Conservation (phyloP, 2,329 filamentous ascomycete species). For the Cryoendolithus antarcticus region DNA sequence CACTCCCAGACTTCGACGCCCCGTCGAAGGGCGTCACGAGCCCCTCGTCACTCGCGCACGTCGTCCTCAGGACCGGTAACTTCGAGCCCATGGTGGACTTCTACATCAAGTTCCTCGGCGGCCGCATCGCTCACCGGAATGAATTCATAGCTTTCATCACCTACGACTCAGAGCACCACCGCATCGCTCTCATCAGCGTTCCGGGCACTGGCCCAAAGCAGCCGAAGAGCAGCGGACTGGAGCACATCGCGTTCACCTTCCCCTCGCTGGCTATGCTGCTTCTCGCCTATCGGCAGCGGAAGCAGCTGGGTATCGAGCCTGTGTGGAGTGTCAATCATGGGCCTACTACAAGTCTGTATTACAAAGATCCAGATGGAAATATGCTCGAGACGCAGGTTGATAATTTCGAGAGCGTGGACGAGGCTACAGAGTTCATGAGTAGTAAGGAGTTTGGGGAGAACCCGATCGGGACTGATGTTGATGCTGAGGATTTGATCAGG, state of each 20-base stretch:
- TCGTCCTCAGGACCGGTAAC: slow-evolving; percentile 17
- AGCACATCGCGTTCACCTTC: slow-evolving; percentile 19
- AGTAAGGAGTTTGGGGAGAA: slow-evolving; percentile 28
- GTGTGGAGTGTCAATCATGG: slow-evolving; percentile 16
- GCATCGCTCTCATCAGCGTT: slow-evolving; percentile 12
- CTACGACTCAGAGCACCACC: slow-evolving; percentile 20
- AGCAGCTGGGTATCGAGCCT: slow-evolving; percentile 11
- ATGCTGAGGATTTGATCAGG: slow-evolving; percentile 31
- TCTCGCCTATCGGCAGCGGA: slow-evolving; percentile 13
- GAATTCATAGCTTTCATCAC: slow-evolving; percentile 13
- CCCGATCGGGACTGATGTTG: slow-evolving; percentile 33
- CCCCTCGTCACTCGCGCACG: slow-evolving; percentile 15
- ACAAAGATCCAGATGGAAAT: slow-evolving; percentile 15
- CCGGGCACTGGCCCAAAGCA: slow-evolving; percentile 8
- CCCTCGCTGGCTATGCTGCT: slow-evolving; percentile 10
- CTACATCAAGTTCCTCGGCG: slow-evolving; percentile 18
- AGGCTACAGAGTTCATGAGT: slow-evolving; percentile 30
- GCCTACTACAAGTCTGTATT: slow-evolving; percentile 14
- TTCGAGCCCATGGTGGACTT: slow-evolving; percentile 13
- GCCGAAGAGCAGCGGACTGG: slow-evolving; percentile 8
- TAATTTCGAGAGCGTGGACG: slow-evolving; percentile 16
- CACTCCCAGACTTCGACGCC: slow-evolving; percentile 6
- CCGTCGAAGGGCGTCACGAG: slow-evolving; percentile 8
- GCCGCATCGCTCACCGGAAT: slow-evolving; percentile 8
- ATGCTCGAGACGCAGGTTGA: slow-evolving; percentile 12